phyloP scores from a whole-genome alignment of 768 basidiomycete species.

The Vishniacozyma victoriae region DNA sequence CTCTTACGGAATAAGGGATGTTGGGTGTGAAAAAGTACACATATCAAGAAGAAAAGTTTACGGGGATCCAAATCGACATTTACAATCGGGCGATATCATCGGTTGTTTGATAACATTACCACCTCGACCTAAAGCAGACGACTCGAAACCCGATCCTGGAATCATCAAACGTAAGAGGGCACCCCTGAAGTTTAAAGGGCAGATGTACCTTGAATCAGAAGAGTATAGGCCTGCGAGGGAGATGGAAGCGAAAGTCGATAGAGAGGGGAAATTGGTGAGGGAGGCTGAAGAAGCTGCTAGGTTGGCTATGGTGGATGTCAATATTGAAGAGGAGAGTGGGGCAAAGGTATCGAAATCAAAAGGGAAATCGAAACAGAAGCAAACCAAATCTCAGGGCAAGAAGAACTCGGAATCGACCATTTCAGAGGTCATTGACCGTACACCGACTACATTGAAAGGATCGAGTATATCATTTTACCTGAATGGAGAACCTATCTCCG shows the following conservation, averaged over 20 bases:
- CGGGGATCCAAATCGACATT: slow-evolving; percentile 55
- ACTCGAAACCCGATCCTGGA: slow-evolving; percentile 59
- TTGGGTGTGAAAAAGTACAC: slow-evolving; percentile 82
- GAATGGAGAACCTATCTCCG: slow-evolving; percentile 76
- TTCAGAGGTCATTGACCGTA: not conserved
- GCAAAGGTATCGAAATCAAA: slow-evolving; percentile 8
- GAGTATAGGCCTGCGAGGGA: slow-evolving; percentile 87
- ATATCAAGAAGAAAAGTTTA: slow-evolving; percentile 75
- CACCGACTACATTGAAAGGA: slow-evolving; percentile 37
- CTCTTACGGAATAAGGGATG: slow-evolving; percentile 85
- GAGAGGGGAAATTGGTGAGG: slow-evolving; percentile 40
- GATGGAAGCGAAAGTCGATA: slow-evolving; percentile 83
- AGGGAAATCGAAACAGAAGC: slow-evolving; percentile 52
- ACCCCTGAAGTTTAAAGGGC: slow-evolving; percentile 91
- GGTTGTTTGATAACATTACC: slow-evolving; percentile 93
- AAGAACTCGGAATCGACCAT: slow-evolving; percentile 21
- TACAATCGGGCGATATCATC: slow-evolving; percentile 76
- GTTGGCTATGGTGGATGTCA: slow-evolving; percentile 5
- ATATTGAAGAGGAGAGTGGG: slow-evolving; percentile 5
- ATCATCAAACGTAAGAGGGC: slow-evolving; percentile 75
- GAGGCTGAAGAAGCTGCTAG: slow-evolving; percentile 30
- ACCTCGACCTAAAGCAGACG: slow-evolving; percentile 3
- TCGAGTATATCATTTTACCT: slow-evolving; percentile 84
- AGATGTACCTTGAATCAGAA: slow-evolving; percentile 88
- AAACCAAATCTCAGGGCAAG: slow-evolving; percentile 18